Evolutionary conservation across 2,329 filamentous ascomycete species (phyloP), one percentile per base, ranked within the genome.

Genomic region (Lachnellula cervina): DNA sequence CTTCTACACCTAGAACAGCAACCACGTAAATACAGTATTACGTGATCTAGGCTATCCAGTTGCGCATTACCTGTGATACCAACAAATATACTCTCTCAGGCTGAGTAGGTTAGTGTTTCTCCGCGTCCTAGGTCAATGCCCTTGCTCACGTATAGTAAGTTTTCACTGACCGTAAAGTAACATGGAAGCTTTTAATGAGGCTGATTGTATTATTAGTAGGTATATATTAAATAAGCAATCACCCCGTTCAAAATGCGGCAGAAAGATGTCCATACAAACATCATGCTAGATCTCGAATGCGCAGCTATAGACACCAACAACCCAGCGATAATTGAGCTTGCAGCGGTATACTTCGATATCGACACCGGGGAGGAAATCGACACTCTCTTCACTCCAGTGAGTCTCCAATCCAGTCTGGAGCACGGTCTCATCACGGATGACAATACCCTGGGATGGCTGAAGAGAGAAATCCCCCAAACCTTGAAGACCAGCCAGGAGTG

Each of bases 231-330:
- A 2, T 46, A 8, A 8, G n/a, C 13, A 17, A 52, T 17, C 11
- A 19, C 25, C 13, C 34, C n/a, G 32, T 48, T 38, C 42, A 60
- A 56, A 5, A 60, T 56, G 59, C 16, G 17, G 35, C 17, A 35
- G 6, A 32, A 44, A 13, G 45, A 60, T 23, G 32, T 55, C 19
- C 51, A 62, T 32, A 57, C 61, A 28, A 61, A 63, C 42, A 63
- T 63, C 21, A 63, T 63, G 61, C 54, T 63, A 17, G 61, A 63
- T 44, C 45, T 63, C 13, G 61, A 63, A 43, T 57, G 55, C 32
- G 51, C 54, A 9, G 40, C 34, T 13, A 47, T 53, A 8, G 9
- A 49, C 11, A 16, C 40, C 19, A n/a, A 35, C 14, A 61, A 63
- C 45, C 61, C 61, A 16, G 54, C 55, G 0, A 51, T 63, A 2